phyloP scores from a whole-genome alignment of 108 stramenopile species.

The Cyclotella cryptica region DNA sequence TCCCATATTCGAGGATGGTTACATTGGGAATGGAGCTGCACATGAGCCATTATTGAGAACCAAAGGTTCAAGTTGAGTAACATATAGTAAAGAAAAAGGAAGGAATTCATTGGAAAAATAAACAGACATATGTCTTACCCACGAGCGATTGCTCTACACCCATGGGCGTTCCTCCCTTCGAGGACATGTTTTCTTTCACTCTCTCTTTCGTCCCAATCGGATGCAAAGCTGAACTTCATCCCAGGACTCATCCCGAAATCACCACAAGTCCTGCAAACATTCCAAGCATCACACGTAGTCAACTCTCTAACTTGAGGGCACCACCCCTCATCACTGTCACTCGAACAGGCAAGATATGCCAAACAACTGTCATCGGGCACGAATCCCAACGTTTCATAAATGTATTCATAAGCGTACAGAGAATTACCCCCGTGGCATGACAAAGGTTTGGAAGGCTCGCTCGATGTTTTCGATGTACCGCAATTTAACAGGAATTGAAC shows the following conservation, averaged over 20 bases:
- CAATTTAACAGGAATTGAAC: constrained; percentile 68
- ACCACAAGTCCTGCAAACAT: constrained; percentile 82
- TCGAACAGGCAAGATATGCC: constrained; percentile 84
- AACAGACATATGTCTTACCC: neutral
- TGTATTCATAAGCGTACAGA: constrained; percentile 72
- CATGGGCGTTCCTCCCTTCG: constrained; percentile 38
- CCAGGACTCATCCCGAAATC: neutral
- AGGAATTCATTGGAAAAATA: too few relatives aligned
- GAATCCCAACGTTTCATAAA: constrained; percentile 50
- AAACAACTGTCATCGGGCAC: constrained; percentile 86
- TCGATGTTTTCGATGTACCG: constrained; percentile 10
- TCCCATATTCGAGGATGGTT: constrained; percentile 73
- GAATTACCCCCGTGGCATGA: constrained; percentile 78
- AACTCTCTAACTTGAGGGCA: constrained; percentile 66
- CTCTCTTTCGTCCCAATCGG: constrained; percentile 35
- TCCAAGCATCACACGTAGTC: constrained; percentile 71
- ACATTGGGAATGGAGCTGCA: constrained; percentile 55
- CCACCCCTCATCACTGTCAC: constrained; percentile 79
- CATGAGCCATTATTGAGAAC: too few relatives aligned
- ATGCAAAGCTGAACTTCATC: neutral
- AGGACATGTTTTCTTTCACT: constrained; percentile 6
- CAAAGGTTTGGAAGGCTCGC: neutral
- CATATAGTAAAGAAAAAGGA: neutral
- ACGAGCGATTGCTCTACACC: constrained; percentile 40
- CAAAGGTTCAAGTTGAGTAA: neutral